Conservation (phyloP, 208 protist genomes). For the Herpetomonas tarakana region DNA sequence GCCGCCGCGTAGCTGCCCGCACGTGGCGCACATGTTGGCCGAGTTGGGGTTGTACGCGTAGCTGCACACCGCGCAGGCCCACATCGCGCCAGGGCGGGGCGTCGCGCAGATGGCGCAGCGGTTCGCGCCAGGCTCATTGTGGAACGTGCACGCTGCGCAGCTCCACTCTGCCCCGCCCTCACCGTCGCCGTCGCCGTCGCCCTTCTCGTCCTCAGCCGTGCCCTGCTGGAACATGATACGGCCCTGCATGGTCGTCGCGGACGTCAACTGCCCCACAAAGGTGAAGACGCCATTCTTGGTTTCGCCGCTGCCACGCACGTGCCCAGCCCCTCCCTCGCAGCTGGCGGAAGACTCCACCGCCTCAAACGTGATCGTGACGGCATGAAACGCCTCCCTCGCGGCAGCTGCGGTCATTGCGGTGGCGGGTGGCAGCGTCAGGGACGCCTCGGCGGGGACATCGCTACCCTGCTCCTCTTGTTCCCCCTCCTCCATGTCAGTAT, state of each 20-base stretch:
- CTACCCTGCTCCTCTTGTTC: too few relatives aligned
- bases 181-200: slow-evolving; percentile 11
- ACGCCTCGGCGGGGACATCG: too few relatives aligned
- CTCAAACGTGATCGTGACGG: slow-evolving; percentile 6
- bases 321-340: slow-evolving; percentile 5
- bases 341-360: neutral
- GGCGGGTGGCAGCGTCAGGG: too few relatives aligned
- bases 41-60: slow-evolving; percentile 75
- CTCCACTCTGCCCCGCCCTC: slow-evolving; percentile 65
- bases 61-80: slow-evolving; percentile 67
- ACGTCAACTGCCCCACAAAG: slow-evolving; percentile 36
- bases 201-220: slow-evolving; percentile 11
- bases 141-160: slow-evolving; percentile 78
- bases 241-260: slow-evolving; percentile 34
- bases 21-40: slow-evolving; percentile 56
- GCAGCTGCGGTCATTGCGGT: neutral
- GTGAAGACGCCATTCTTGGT: slow-evolving; percentile 45
- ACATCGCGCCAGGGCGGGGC: slow-evolving; percentile 59
- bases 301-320: slow-evolving; percentile 47
- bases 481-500: neutral
- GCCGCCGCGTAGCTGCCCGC: slow-evolving; percentile 45
- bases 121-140: slow-evolving; percentile 60
- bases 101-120: slow-evolving; percentile 85
- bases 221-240: slow-evolving; percentile 51
- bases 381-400: neutral